Base-by-base conservation (phyloP, 2,329 filamentous ascomycete genomes). In the Fusarium kyushuense region DNA sequence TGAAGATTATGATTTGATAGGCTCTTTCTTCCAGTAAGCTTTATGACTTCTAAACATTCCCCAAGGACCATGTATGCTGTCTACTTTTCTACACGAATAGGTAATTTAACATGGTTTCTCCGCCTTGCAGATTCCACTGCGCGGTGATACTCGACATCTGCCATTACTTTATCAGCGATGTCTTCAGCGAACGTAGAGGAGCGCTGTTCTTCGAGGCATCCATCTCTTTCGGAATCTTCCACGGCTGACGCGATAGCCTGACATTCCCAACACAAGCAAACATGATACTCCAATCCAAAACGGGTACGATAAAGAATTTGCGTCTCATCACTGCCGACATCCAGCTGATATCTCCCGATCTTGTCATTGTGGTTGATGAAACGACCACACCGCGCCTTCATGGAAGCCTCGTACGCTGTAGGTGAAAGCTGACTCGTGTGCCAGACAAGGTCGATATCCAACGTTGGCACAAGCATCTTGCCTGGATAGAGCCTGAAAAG, bases 361-460 rank as follows among this genome's bases (percentile, higher is more conserved):
- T 69, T 72, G 27, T 72, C 70, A 32, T 72, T 67, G 19, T 71
- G 60, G 42, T 68, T 76, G 23, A 81, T 74, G 52, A 76, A 75
- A 11, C 70, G 57, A 0, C 76, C 73, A 14, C 60, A 67, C 0
- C 55, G 54, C 11, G 51, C 35, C 46, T 66, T 56, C 45, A 65
- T 64, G 2, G 63, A 62, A 33, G 54, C 36, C 4, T 36, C 57
- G 64, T 81, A 81, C 0, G 54, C 52, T 6, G 17, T 45, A 0
- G 77, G 65, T 8, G 77, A 78, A 54, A 76, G 76, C 57, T 81
- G 80, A 59, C 81, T 80, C 5, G 80, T 82, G 54, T 82, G 79
- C 80, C 80, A 82, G 10, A 73, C 79, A 6, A 82, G 70, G 48
- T 82, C 80, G 25, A 82, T 75, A 36, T 81, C 80, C 4, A 80